Base-by-base conservation (phyloP, 2,329 filamentous ascomycete genomes). In the Geosmithia flava region DNA sequence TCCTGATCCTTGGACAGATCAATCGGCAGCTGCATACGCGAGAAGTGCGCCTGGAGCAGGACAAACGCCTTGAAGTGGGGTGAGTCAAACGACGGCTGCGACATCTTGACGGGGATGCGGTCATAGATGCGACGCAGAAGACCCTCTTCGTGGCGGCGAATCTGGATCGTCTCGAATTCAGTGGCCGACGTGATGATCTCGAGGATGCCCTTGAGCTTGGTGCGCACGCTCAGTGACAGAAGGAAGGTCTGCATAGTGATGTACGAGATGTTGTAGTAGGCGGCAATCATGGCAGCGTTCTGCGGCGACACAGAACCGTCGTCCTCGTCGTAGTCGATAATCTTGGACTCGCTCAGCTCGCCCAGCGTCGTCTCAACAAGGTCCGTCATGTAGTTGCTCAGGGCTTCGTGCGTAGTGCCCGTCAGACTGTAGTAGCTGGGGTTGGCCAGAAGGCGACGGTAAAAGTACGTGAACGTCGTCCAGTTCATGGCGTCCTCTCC, bases 221-320 rank as follows among this genome's bases (percentile, higher is more conserved):
- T 97, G 56, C 84, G 84, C 42, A 81, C 81, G 48, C 81, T 90
- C 44, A 98, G 76, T 15, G 93, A 98, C 49, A 98, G 74, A 47
- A 98, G 73, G 74, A 98, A 91, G 0, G 93, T 98, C 68, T 98
- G 91, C 90, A 98, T 98, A 2, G 93, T 98, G 64, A 95, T 87
- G 69, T 96, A 97, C 6, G 91, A 96, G 60, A 98, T 95, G 67
- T 96, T 97, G 76, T 98, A 98, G 74, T 98, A 97, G 1, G 93
- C 89, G 10, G 87, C 89, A 60, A 98, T 97, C 87, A 96, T 96
- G 55, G 93, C 93, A 2, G 91, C 86, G 64, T 98, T 97, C 58
- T 95, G 79, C 15, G 93, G 90, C 17, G 85, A 78, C 43, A 97
- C 83, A 1, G 82, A 83, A 57, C 95, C 91, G 60, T 97, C 91